Base-by-base conservation (phyloP, 108 stramenopile genomes). In the Cyclotella baltica region DNA sequence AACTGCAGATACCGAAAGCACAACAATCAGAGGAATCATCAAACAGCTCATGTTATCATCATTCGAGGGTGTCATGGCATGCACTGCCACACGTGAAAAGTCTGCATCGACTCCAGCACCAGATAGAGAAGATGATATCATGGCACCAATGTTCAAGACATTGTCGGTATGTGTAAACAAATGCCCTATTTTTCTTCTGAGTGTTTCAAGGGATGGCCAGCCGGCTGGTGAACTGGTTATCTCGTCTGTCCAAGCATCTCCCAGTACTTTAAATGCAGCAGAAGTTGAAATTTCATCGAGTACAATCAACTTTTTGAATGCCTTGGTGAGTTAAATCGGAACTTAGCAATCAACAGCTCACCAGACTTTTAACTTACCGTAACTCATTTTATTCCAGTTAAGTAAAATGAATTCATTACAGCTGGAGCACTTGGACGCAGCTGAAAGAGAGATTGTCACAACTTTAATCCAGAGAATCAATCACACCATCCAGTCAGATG, bases 111-210 rank as follows among this genome's bases (percentile, higher is more conserved):
- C 36, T 30, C 25, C 40, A 47, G 40, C 58, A 3, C 58, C 47
- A 50, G 38, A 57, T 15, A 33, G 35, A 20, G 77, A 64, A 30
- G 11, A n/a, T 25, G 72, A 56, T 35, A 50, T 79, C 47, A 61
- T 53, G 29, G 43, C 78, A 65, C 43, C 78, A 13, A 74, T 77
- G 72, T 79, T 73, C 40, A 51, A 64, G 35, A 79, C 72, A 31
- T 33, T 74, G 30, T 66, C 78, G 57, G 9, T 52, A 4, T 77
- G 76, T 35, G 68, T 62, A 22, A 77, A 40, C 15, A 28, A 52
- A 3, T 77, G 76, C 13, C 76, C 76, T 20, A 37, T 61, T 6
- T 62, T 77, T 50, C 23, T 77, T 30, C 20, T 77, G 15, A 63
- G 31, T 8, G 11, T 77, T 13, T 43, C 76, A 52, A 62, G 59